Base-by-base conservation (phyloP, 140 eudicot species). In the Erigeron philadelphicus region DNA sequence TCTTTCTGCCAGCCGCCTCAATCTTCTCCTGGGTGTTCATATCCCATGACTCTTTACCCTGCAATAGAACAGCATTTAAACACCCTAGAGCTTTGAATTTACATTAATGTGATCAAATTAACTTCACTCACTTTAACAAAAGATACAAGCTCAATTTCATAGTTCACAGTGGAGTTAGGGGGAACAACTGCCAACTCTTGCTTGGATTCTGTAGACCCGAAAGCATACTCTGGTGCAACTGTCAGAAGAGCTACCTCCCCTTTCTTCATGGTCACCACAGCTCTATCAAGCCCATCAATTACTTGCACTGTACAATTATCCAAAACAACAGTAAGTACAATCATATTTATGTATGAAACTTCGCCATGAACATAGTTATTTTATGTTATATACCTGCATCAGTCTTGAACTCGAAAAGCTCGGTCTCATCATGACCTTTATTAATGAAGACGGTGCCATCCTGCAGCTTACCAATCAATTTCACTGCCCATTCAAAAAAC, bases 21-120 rank as follows among this genome's bases (percentile, higher is more conserved):
- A 93, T 93, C 76, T 93, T 93, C 80, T 93, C 98, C 59, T 71
- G 64, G 0, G 87, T 85, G 70, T 75, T 89, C 96, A 93, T 80
- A 38, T 93, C 96, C 98, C 96, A 89, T 0, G 96, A 93, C 75
- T 89, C 96, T 80, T 89, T 89, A 31, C 78, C 96, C 96, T 93
- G 64, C 15, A 72, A 67, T 10, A 5, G 7, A 7, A 45, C 8
- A 31, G 31, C 5, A 12, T 9, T 45, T 45, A 45, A 0, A 12
- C 8, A 45, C 9, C 49, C 11, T 45, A 45, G 8, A 45, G 12
- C 49, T 3, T 45, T 4, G 49, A 7, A 45, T 8, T 45, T 45
- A 11, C 12, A 45, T 7, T 7, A 8, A 45, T 45, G 49, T 5
- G 2, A 3, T 45, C 49, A 45, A 45, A 7, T 45, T 11, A 5